Evolutionary conservation across 208 protist genomes (phyloP).

Genomic region (Trypanosoma platydactyli): DNA sequence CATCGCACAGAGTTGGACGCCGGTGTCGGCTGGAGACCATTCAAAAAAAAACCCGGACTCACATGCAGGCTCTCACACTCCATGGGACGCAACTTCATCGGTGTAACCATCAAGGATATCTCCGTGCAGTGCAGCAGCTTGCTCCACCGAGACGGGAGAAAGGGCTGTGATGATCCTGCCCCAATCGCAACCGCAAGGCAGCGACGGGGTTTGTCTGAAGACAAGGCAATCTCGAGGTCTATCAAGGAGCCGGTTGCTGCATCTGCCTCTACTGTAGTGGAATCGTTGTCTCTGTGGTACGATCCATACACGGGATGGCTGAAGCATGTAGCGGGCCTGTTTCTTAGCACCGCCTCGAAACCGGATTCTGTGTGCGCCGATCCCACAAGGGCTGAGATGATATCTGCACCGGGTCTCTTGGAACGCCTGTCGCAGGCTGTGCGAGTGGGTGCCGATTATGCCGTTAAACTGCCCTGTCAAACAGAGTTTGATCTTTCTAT

Average conservation of each 20-base stretch:
- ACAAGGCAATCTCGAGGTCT: not conserved
- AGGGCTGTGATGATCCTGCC: not conserved
- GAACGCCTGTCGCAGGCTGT: slow-evolving; percentile 6
- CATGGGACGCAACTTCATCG: slow-evolving; percentile 42
- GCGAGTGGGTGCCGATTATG: not conserved
- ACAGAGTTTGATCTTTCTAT: slow-evolving; percentile 58
- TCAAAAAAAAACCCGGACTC: slow-evolving; percentile 32
- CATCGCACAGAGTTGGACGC: slow-evolving; percentile 68
- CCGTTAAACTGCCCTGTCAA: slow-evolving; percentile 21
- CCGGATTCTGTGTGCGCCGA: not conserved
- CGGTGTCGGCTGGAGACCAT: slow-evolving; percentile 54
- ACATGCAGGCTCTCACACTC: slow-evolving; percentile 45
- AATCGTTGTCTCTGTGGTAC: not conserved
- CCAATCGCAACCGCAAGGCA: too few relatives aligned
- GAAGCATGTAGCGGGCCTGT: slow-evolving; percentile 29
- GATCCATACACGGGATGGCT: slow-evolving; percentile 8
- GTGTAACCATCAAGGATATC: slow-evolving; percentile 54
- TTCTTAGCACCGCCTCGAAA: slow-evolving; percentile 11
- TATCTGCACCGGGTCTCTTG: not conserved
- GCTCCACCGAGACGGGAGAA: not conserved
- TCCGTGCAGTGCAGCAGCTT: not conserved
- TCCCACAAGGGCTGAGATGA: not conserved
- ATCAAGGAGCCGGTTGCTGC: not conserved
- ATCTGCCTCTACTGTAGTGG: not conserved
- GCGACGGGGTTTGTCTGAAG: not conserved